A percentile compares a stretch with the other conserved stretches of the same genome.
Conservation (phyloP, 495 filamentous ascomycete genomes). For the Darksidea phi region DNA sequence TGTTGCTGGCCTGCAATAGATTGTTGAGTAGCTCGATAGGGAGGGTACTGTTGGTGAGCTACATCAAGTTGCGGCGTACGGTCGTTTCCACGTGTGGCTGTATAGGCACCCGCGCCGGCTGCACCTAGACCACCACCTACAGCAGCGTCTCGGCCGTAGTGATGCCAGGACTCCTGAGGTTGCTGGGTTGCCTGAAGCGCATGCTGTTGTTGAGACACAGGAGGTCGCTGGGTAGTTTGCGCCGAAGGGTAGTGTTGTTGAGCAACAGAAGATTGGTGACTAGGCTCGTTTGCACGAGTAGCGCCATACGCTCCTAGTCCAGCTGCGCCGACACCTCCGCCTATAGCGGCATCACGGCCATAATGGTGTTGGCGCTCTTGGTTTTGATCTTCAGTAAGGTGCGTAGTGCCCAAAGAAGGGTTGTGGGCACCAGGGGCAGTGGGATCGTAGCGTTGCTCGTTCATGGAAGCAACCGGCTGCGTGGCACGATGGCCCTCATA, state of each 20-base stretch:
- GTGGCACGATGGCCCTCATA: conserved; percentile 23
- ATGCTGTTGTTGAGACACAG: neutral
- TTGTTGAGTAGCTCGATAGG: neutral
- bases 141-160: conserved; percentile 30
- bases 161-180: conserved; percentile 10
- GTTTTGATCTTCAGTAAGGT: neutral
- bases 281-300: neutral
- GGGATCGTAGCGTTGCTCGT: conserved; percentile 29
- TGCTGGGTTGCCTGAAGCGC: neutral
- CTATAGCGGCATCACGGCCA: conserved; percentile 29
- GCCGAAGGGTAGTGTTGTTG: neutral
- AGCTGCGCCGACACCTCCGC: conserved; percentile 25
- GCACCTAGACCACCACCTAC: conserved; percentile 24
- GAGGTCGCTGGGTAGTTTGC: neutral
- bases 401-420: conserved; percentile 4
- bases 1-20: neutral
- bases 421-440: conserved; percentile 15
- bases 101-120: conserved; percentile 21
- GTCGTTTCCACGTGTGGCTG: conserved; percentile 1
- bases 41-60: neutral
- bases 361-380: conserved; percentile 35
- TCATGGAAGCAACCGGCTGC: conserved; percentile 16
- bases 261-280: neutral
- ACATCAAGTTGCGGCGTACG: neutral
- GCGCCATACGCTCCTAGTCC: conserved; percentile 27